These are phyloP conservation scores for Xylaria sp. DNA, from an alignment of 2,329 filamentous ascomycete genomes.

Conservation along the genomic window DNA sequence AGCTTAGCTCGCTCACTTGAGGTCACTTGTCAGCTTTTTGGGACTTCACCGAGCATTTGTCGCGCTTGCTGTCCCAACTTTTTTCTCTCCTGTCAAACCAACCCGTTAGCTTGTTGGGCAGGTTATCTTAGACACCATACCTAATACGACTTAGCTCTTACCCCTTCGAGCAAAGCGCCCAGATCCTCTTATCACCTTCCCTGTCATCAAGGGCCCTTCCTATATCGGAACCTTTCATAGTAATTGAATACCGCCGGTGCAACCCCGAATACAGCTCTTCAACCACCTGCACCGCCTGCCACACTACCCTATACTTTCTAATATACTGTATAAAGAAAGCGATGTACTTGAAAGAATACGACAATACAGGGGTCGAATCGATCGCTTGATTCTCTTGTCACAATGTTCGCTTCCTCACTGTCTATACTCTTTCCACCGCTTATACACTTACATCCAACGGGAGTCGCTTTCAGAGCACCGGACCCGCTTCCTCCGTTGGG, in stretches of 20 bases:
- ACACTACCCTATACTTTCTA: neutral
- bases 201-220: conserved; percentile 16
- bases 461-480: conserved; percentile 21
- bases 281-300: neutral
- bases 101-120: conserved; percentile 42
- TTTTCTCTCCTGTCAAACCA: conserved; percentile 38
- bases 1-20: conserved; percentile 30
- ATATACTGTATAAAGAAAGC: neutral
- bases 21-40: conserved; percentile 45
- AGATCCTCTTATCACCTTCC: conserved; percentile 26
- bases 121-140: conserved; percentile 32
- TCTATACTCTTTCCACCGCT: neutral
- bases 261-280: neutral
- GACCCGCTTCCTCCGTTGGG: conserved; percentile 43
- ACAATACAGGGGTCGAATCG: neutral
- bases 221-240: conserved; percentile 35
- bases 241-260: conserved; percentile 4
- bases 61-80: conserved; percentile 41
- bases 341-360: neutral
- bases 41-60: conserved; percentile 29
- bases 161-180: conserved; percentile 17
- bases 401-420: neutral
- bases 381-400: neutral
- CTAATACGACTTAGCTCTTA: conserved; percentile 24
- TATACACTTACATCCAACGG: neutral